These are phyloP conservation scores for Coemansia sp. DNA, from an alignment of 192 early-diverging fungal genomes.

Conservation along the genomic window DNA sequence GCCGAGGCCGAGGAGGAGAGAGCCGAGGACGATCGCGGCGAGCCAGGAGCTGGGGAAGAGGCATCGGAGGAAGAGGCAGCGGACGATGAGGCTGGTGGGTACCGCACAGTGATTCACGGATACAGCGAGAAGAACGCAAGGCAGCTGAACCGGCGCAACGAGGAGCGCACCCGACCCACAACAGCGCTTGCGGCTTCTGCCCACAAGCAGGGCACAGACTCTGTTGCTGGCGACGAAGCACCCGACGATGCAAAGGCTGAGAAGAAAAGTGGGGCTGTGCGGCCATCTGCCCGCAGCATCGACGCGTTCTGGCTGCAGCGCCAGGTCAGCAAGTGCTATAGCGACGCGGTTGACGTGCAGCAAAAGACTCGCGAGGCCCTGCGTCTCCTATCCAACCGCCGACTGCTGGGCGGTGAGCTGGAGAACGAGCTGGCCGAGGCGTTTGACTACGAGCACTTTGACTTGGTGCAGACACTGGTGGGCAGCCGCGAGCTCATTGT, in stretches of 20 bases:
- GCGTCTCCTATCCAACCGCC: slow-evolving; percentile 66
- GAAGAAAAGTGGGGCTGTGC: slow-evolving; percentile 1
- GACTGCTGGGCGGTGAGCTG: slow-evolving; percentile 70
- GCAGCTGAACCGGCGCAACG: slow-evolving; percentile 32
- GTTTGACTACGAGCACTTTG: slow-evolving; percentile 97
- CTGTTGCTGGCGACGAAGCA: background rate
- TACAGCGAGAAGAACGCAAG: slow-evolving; percentile 35
- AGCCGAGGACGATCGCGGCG: background rate
- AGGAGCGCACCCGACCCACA: slow-evolving; percentile 23
- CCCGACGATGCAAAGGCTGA: background rate
- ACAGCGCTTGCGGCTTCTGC: background rate
- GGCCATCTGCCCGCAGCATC: slow-evolving; percentile 72
- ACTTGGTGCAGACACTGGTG: slow-evolving; percentile 85
- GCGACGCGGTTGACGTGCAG: slow-evolving; percentile 83
- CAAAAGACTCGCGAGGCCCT: slow-evolving; percentile 79
- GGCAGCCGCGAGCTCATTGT: slow-evolving; percentile 84
- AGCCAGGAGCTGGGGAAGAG: background rate
- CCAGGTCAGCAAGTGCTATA: slow-evolving; percentile 73
- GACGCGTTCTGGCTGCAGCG: slow-evolving; percentile 99
- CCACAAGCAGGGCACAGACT: slow-evolving; percentile 6
- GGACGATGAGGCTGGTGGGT: slow-evolving; percentile 27
- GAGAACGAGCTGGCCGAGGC: slow-evolving; percentile 97
- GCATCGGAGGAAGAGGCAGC: slow-evolving; percentile 6
- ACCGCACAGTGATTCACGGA: slow-evolving; percentile 43
- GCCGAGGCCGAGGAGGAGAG: slow-evolving; percentile 2